Evolutionary conservation across 306 rosid species (phyloP), one percentile per base, ranked within the genome.

Genomic region (Prunus fruticosa): DNA sequence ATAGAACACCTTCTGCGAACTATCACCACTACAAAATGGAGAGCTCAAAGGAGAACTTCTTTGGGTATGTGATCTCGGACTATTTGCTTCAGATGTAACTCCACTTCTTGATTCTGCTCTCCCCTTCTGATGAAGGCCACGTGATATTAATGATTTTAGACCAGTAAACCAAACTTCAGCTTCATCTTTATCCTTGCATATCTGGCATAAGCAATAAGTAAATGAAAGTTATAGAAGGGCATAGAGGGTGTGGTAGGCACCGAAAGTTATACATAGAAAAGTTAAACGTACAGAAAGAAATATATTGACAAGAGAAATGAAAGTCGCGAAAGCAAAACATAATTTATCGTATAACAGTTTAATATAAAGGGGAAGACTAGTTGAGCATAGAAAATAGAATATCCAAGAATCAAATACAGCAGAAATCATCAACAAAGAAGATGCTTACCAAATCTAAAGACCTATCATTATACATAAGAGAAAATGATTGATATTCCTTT

Each of bases 111-210:
- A 76, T 63, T 90, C 97, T 38, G 88, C 74, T 77, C 93, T 87
- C 87, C 93, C 84, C 82, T 85, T 88, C 71, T 88, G 89, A 34
- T 82, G 90, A 83, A 84, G 88, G 62, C 88, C 82, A 19, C 96
- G 93, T 28, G 93, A 87, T 72, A 95, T 89, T 80, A 92, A 82
- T 69, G 97, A 93, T 82, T 91, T 92, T 74, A 95, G 79, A 73
- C 97, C 99, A 41, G 92, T 85, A 82, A 92, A 88, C 99, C 99
- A 95, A 77, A 89, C 91, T 82, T 95, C 97, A 61, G 97, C 97
- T 87, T 95, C 99, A 73, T 90, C 99, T 86, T 92, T 92, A 84
- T 95, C 97, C 82, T 92, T 95, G 86, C 99, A 95, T 82, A 95
- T 92, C 97, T 95, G 86, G 83, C 45, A 78, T 51, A 82, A 79